phyloP scores from a whole-genome alignment of 495 filamentous ascomycete species.

The Penicillium desertorum region DNA sequence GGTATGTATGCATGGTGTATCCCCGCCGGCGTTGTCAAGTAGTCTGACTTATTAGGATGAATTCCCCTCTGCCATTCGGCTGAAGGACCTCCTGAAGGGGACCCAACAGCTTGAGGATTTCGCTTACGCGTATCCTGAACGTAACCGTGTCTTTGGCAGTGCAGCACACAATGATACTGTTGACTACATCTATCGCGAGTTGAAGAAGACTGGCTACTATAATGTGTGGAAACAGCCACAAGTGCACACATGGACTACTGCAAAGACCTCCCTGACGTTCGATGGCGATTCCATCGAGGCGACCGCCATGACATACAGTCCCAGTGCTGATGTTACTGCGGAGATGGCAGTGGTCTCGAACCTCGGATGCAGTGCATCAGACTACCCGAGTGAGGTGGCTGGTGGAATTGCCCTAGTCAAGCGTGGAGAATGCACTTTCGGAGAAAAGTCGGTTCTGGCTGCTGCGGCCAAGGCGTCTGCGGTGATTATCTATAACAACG shows the following conservation, averaged over 20 bases:
- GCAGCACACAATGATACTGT: conserved; percentile 63
- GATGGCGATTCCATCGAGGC: conserved; percentile 29
- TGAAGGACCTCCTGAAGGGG: conserved; percentile 37
- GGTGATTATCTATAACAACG: conserved; percentile 67
- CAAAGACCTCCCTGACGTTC: conserved; percentile 29
- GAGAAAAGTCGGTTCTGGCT: conserved; percentile 57
- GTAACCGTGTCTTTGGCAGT: conserved; percentile 60
- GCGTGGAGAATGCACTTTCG: conserved; percentile 63
- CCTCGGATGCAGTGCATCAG: conserved; percentile 55
- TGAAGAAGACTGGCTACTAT: conserved; percentile 57
- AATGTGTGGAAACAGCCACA: conserved; percentile 60
- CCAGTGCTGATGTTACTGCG: conserved; percentile 46
- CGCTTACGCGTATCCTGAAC: conserved; percentile 45
- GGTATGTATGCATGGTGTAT: conserved; percentile 11
- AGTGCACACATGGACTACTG: conserved; percentile 37
- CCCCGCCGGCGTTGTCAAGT: not conserved
- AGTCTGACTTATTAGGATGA: conserved; percentile 14
- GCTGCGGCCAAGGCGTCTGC: conserved; percentile 59
- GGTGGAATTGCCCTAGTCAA: conserved; percentile 62
- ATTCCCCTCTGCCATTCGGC: conserved; percentile 18
- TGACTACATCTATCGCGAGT: conserved; percentile 56
- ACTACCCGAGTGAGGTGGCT: conserved; percentile 54
- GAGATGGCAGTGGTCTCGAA: conserved; percentile 50
- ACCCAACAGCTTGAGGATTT: conserved; percentile 44
- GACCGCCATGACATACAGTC: conserved; percentile 46